Evolutionary conservation across 495 filamentous ascomycete species (phyloP), one percentile per base, ranked within the genome.

Genomic region (Annulohypoxylon nitens): DNA sequence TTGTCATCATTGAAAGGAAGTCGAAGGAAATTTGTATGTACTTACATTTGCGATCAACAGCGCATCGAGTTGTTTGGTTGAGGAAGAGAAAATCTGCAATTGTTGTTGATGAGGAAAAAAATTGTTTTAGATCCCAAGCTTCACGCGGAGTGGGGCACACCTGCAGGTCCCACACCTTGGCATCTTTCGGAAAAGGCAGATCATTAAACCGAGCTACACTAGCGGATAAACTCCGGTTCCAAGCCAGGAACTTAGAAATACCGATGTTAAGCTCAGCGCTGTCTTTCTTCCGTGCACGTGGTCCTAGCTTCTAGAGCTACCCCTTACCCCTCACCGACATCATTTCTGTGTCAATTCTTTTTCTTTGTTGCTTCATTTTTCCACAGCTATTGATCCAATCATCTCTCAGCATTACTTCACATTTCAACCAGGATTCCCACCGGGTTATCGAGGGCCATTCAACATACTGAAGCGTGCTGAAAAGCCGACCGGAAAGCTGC

Each of bases 1-100:
- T 67, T 88, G 82, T 88, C 87, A 88, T 88, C 87, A 88, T 74
- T 64, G 75, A 77, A 81, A 66, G 57, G 20, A 60, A 62, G 30
- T 55, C 16, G 30, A 10, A 62, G 45, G 36, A 58, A 54, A 69
- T 37, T 12, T 12, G 18, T 51, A 33, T 11, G 61, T 3, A 78
- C 77, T 75, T 75, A 78, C 77, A 69, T 39, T 67, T 64, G 48
- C 58, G 16, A 36, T 62, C 33, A 9, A n/a, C 9, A 20, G 12
- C 33, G 11, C 18, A 50, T 64, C 14, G 20, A 43, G 6, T n/a
- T 30, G 57, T 11, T 60, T 10, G 14, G 41, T 50, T 66, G 53
- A 62, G 64, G n/a, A 62, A 58, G 41, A 51, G 33, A 67, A 58
- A 58, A 64, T 5, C 1, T 47, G 43, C 34, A 23, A 18, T 66